These are phyloP conservation scores for Suhomyces wounanorum DNA, from an alignment of 1,139 yeast genomes.

Conservation along the genomic window DNA sequence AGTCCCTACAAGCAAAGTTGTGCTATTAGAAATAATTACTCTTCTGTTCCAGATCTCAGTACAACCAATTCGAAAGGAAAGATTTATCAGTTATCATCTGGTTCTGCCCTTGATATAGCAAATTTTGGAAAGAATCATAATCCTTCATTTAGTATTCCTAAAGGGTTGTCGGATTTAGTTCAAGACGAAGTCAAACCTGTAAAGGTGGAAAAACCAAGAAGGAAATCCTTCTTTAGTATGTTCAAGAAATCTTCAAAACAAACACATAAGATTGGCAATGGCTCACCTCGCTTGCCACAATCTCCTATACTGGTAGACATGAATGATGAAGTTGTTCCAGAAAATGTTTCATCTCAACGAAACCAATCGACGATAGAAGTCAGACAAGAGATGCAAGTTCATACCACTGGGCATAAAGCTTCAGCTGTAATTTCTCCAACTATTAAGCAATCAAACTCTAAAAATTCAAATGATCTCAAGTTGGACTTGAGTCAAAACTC, in stretches of 20 bases:
- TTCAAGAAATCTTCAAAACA: constrained; percentile 25
- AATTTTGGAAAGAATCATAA: constrained; percentile 45
- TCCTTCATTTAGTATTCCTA: constrained; percentile 37
- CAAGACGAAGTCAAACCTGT: constrained; percentile 13
- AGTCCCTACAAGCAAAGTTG: constrained; percentile 4
- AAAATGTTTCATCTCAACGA: neutral
- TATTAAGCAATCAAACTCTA: neutral
- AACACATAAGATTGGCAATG: constrained; percentile 3
- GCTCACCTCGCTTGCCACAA: constrained; percentile 21
- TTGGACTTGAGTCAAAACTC: constrained; percentile 1
- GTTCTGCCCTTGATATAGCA: constrained; percentile 44
- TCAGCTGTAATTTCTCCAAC: neutral
- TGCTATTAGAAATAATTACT: constrained; percentile 6
- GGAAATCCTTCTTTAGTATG: constrained; percentile 28
- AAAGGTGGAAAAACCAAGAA: constrained; percentile 14
- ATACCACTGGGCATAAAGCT: neutral
- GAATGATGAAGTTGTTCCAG: constrained; percentile 2
- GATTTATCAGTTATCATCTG: constrained; percentile 34
- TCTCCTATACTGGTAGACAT: constrained; percentile 17
- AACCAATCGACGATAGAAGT: neutral
- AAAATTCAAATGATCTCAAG: neutral
- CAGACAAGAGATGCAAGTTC: neutral
- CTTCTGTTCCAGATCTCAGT: constrained; percentile 33
- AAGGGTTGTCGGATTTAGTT: constrained; percentile 20
- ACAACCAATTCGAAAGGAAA: constrained; percentile 8